These are phyloP conservation scores for Exserohilum rostratum DNA, from an alignment of 2,329 filamentous ascomycete species.

Conservation along the genomic window DNA sequence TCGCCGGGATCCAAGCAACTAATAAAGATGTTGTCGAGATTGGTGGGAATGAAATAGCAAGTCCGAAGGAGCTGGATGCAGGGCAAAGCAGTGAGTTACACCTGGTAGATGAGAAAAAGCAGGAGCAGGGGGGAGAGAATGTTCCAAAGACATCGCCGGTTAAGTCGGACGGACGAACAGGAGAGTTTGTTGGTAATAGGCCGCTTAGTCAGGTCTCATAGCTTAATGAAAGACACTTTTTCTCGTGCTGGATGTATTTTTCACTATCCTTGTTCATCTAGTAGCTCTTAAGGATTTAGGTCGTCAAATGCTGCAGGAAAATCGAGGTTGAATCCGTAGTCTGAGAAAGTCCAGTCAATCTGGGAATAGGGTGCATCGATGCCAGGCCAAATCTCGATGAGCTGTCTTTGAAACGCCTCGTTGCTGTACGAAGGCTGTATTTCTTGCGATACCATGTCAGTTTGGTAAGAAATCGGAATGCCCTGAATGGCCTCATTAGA, in stretches of 20 bases:
- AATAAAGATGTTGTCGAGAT: slow-evolving; percentile 24
- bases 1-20: too few species aligned
- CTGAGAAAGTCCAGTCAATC: slow-evolving; percentile 7
- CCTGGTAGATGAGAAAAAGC: neutral
- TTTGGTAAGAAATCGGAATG: neutral
- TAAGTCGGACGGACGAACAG: too few species aligned
- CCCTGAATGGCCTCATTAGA: neutral
- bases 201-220: neutral
- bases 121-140: neutral
- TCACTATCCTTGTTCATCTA: too few species aligned
- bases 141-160: neutral
- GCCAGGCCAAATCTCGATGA: slow-evolving; percentile 5
- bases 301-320: neutral
- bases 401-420: slow-evolving; percentile 1
- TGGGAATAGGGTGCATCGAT: slow-evolving; percentile 6
- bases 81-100: neutral
- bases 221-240: too few species aligned
- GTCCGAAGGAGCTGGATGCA: slow-evolving; percentile 12
- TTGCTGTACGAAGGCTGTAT: neutral
- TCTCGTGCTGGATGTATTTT: too few species aligned
- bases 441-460: neutral
- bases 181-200: slow-evolving; percentile 1
- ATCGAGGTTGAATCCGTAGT: slow-evolving; percentile 4
- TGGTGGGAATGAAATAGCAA: slow-evolving; percentile 9
- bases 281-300: neutral